A percentile compares a stretch with the other conserved stretches of the same genome.
Evolutionary conservation across 2,329 filamentous ascomycete species (phyloP).

Genomic region (Colletotrichum ledebouriae): DNA sequence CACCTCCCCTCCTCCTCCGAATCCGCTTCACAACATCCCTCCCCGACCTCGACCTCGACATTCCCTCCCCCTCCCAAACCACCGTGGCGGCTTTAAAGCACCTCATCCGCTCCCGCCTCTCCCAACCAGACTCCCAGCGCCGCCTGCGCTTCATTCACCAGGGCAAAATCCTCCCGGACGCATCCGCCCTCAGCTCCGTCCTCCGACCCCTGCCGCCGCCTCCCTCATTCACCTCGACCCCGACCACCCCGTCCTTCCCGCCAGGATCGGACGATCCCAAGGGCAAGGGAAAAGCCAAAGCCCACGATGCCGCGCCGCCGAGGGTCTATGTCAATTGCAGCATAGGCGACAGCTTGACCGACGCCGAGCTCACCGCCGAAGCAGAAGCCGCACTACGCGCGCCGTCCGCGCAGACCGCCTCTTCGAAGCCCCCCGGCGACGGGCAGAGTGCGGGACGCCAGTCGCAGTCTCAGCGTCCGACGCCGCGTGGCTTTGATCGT

Average conservation of each 20-base stretch:
- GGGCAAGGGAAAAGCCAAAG: conserved; percentile 78
- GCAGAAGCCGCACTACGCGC: conserved; percentile 58
- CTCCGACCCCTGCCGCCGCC: conserved; percentile 74
- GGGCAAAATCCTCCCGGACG: conserved; percentile 86
- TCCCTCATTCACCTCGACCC: conserved; percentile 62
- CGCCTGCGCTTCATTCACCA: conserved; percentile 91
- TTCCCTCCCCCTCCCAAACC: conserved; percentile 75
- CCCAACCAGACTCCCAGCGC: conserved; percentile 70
- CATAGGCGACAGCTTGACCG: conserved; percentile 80
- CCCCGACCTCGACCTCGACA: conserved; percentile 84
- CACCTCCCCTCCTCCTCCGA: conserved; percentile 76
- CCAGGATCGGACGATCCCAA: conserved; percentile 45
- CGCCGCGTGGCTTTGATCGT: conserved; percentile 84
- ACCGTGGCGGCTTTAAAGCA: conserved; percentile 86
- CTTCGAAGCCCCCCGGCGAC: neutral
- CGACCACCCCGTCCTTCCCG: conserved; percentile 51
- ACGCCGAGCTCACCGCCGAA: conserved; percentile 78
- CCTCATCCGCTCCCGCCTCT: conserved; percentile 80
- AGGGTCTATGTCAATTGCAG: conserved; percentile 94
- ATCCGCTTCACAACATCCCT: conserved; percentile 91
- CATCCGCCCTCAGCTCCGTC: conserved; percentile 74
- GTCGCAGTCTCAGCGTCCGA: conserved; percentile 5
- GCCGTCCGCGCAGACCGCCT: conserved; percentile 37
- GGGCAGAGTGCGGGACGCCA: neutral
- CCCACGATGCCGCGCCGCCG: conserved; percentile 58